Conservation (phyloP, 306 rosid genomes). For the Castanea mollissima region DNA sequence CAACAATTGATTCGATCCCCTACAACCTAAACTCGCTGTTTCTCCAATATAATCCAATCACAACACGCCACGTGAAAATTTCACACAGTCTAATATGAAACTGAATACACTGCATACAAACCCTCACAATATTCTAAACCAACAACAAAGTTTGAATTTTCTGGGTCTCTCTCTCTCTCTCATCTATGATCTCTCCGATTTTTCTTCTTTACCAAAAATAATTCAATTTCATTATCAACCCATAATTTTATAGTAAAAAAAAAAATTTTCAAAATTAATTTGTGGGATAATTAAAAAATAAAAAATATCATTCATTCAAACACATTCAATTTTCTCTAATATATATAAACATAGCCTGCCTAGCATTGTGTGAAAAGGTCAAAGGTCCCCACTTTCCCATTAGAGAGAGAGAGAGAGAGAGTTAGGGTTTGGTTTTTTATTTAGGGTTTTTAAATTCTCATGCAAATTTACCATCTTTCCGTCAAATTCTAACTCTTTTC, state of each 20-base stretch:
- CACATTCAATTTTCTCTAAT: too few relatives aligned
- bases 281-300: too few relatives aligned
- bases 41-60: accelerated
- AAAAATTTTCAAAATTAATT: too few relatives aligned
- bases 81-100: background rate
- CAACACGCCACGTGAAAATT: background rate
- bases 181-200: background rate
- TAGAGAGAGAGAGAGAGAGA: too few relatives aligned
- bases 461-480: conserved; percentile 25
- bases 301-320: too few relatives aligned
- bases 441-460: background rate
- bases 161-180: background rate
- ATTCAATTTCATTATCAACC: background rate
- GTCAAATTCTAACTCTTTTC: conserved; percentile 18
- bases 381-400: background rate
- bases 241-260: background rate
- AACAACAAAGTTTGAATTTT: conserved; percentile 9
- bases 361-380: background rate
- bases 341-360: background rate
- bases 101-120: background rate
- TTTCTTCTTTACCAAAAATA: background rate
- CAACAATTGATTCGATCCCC: background rate
- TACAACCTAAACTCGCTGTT: background rate
- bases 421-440: background rate
- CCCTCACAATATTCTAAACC: too few relatives aligned